Evolutionary conservation across 1,139 yeast species (phyloP).

Genomic region (Nematodospora anomalae): DNA sequence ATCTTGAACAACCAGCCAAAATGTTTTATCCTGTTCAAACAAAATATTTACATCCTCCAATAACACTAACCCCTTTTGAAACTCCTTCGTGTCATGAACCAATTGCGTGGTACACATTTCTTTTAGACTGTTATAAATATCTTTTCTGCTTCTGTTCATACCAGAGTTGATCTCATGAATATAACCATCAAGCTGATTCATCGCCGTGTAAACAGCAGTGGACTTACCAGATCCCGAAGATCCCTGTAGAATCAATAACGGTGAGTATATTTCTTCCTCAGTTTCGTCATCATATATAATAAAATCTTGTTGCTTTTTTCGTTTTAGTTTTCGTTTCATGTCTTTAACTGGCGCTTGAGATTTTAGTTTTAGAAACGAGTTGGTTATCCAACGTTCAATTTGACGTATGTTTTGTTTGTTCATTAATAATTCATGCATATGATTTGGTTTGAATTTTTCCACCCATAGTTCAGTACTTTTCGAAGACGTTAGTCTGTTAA

Average conservation of each 20-base stretch:
- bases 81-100: conserved; percentile 54
- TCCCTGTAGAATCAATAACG: conserved; percentile 69
- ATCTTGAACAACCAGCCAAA: conserved; percentile 74
- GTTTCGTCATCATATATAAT: conserved; percentile 33
- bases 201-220: conserved; percentile 67
- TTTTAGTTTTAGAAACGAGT: conserved; percentile 43
- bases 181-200: conserved; percentile 64
- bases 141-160: conserved; percentile 69
- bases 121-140: conserved; percentile 60
- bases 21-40: conserved; percentile 75
- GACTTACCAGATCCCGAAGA: conserved; percentile 80
- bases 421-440: conserved; percentile 37
- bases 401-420: conserved; percentile 19
- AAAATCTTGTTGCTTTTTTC: conserved; percentile 23
- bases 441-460: conserved; percentile 42
- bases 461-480: conserved; percentile 37
- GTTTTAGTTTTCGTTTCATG: conserved; percentile 21
- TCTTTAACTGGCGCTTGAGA: conserved; percentile 31
- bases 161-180: conserved; percentile 83
- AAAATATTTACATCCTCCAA: conserved; percentile 86
- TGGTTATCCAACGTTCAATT: conserved; percentile 49
- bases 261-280: conserved; percentile 49
- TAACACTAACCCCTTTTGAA: conserved; percentile 67
- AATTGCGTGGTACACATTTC: conserved; percentile 86
- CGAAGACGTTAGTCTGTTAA: conserved; percentile 14